Evolutionary conservation across 83 land plant species (phyloP).

Genomic region (Larix sibirica): DNA sequence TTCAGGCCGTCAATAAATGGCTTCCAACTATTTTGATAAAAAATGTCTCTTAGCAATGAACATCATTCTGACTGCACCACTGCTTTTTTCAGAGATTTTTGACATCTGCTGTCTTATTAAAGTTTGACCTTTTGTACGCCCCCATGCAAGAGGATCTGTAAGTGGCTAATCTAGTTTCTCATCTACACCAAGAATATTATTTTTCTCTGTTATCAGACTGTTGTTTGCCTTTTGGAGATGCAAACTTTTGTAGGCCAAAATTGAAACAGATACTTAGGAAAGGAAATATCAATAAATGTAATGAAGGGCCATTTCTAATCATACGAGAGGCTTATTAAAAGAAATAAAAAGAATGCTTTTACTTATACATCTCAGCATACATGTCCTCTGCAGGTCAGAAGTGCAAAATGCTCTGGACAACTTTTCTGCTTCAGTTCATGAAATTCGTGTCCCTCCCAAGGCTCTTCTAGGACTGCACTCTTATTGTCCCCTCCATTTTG

Average conservation of each 20-base stretch:
- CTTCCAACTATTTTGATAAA: neutral
- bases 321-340: neutral
- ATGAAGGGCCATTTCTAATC: neutral
- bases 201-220: neutral
- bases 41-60: neutral
- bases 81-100: neutral
- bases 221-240: neutral
- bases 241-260: neutral
- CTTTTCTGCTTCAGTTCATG: constrained; percentile 68
- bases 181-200: neutral
- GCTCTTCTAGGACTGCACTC: constrained; percentile 80
- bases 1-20: neutral
- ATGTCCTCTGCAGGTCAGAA: constrained; percentile 37
- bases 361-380: constrained; percentile 46
- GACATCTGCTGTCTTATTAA: constrained; percentile 47
- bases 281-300: neutral
- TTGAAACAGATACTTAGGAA: neutral
- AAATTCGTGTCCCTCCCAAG: constrained; percentile 77
- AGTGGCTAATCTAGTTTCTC: constrained; percentile 23
- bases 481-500: constrained; percentile 89
- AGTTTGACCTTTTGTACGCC: constrained; percentile 81
- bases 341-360: neutral
- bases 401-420: constrained; percentile 40
- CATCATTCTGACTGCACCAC: neutral
- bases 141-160: constrained; percentile 51